A percentile compares a stretch with the other conserved stretches of the same genome.
Conservation (phyloP, 192 early-diverging fungal genomes). For the Entomortierella chlamydospora region DNA sequence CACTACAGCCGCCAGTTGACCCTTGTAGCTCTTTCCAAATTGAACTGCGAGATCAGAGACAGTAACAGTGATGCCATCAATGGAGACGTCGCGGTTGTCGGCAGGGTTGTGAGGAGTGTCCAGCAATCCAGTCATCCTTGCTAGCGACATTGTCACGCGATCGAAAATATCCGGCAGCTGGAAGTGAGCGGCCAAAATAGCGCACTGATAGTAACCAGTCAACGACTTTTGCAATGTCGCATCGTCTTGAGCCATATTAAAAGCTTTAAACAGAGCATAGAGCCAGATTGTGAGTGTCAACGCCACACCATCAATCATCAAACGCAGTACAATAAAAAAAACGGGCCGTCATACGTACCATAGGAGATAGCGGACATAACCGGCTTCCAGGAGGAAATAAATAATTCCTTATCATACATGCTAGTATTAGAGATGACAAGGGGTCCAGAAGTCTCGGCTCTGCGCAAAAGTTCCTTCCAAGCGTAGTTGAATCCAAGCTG, state of each 20-base stretch:
- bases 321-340: background rate
- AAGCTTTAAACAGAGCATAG: constrained; percentile 64
- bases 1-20: constrained; percentile 92
- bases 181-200: constrained; percentile 78
- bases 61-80: constrained; percentile 59
- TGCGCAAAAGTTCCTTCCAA: constrained; percentile 85
- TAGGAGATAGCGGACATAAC: constrained; percentile 84
- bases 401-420: constrained; percentile 85
- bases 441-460: constrained; percentile 60
- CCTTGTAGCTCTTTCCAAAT: constrained; percentile 89
- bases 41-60: constrained; percentile 79
- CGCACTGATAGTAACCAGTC: constrained; percentile 80
- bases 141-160: constrained; percentile 77
- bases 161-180: constrained; percentile 83
- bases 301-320: background rate
- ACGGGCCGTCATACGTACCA: constrained; percentile 55
- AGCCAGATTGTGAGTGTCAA: constrained; percentile 23
- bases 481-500: constrained; percentile 94
- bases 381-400: constrained; percentile 79
- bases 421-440: constrained; percentile 69
- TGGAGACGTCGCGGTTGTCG: constrained; percentile 61
- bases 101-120: constrained; percentile 61
- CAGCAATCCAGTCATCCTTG: constrained; percentile 80
- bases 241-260: constrained; percentile 84
- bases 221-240: constrained; percentile 83